Evolutionary conservation across 2,329 filamentous ascomycete genomes (phyloP), one percentile per base, ranked within the genome.

Genomic region (Raffaelea deltoideospora): DNA sequence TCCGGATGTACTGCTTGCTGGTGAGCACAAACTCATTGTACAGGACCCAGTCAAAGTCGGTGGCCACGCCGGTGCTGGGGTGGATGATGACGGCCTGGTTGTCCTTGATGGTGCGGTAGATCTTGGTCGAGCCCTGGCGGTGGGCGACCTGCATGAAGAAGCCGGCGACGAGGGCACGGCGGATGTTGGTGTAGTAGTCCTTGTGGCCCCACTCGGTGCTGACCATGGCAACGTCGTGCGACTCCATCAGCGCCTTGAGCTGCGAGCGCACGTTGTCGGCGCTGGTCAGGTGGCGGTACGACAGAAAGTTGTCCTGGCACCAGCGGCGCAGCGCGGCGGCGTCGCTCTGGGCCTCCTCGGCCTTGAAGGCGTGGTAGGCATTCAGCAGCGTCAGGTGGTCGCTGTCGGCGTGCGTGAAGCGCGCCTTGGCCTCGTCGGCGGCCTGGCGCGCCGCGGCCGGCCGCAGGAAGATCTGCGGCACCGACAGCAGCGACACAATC

Each of bases 61-160:
- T 78, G 35, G 76, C 73, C 18, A 98, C 67, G 23, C 94, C 87
- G 1, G 87, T 95, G 45, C 83, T 90, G 2, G 90, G 90, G 60
- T 98, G 90, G 41, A 98, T 70, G 48, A 95, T 68, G 32, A 98
- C 90, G 33, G 74, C 80, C 61, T 96, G 88, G 51, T 95, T 82
- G 53, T 98, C 92, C 65, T 96, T 98, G 55, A 98, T 79, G 2
- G 90, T 98, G 44, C 79, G 76, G 61, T 98, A 98, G 30, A 83
- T 74, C 67, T 96, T 96, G 52, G 83, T 82, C 22, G 73, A 78
- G 35, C 73, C 75, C 52, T 96, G 86, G 54, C 81, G 85, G 75
- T 93, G 95, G 41, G 90, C 92, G 18, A 96, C 84, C 57, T 98
- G 90, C 90, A 98, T 98, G 69, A 98, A 98, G 69, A 98, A 98